Conservation (phyloP, 31 red algal species). For the Asparagopsis taxiformis region DNA sequence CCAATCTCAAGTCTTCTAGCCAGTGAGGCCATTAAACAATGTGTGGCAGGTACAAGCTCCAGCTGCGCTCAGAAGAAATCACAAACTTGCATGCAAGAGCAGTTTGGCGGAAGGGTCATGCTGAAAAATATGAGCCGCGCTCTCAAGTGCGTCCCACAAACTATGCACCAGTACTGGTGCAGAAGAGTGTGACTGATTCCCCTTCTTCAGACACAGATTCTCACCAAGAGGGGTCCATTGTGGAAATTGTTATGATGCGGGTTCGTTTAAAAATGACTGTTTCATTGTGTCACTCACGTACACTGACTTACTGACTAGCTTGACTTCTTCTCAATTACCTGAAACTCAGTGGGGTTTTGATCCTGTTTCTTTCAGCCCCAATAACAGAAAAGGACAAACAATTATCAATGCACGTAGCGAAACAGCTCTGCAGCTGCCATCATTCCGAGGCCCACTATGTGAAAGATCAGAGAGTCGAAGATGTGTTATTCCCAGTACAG, state of each 20-base stretch:
- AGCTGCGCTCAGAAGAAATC: conserved; percentile 9
- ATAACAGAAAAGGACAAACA: background rate
- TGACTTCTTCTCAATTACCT: conserved; percentile 2
- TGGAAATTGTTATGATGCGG: conserved; percentile 22
- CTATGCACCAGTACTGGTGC: conserved; percentile 37
- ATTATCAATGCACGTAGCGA: conserved; percentile 63
- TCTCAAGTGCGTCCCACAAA: conserved; percentile 59
- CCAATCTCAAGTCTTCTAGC: no score
- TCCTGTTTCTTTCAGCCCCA: background rate
- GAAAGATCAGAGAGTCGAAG: background rate
- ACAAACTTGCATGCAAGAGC: conserved; percentile 25
- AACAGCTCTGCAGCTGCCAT: conserved; percentile 46
- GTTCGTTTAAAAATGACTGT: no score
- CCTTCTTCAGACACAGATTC: background rate
- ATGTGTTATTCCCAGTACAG: conserved; percentile 50
- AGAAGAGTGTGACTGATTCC: background rate
- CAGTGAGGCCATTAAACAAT: no score
- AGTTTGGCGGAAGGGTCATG: conserved; percentile 27
- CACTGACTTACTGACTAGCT: no score
- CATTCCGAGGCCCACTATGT: conserved; percentile 33
- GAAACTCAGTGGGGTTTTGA: conserved; percentile 40
- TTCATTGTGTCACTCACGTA: no score
- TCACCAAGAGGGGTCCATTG: background rate
- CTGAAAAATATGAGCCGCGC: conserved; percentile 22
- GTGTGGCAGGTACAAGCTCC: conserved; percentile 59